These are phyloP conservation scores for Pseudisothecium myosuroides DNA, from an alignment of 225 moss, liverwort and hornwort genomes.

Conservation along the genomic window DNA sequence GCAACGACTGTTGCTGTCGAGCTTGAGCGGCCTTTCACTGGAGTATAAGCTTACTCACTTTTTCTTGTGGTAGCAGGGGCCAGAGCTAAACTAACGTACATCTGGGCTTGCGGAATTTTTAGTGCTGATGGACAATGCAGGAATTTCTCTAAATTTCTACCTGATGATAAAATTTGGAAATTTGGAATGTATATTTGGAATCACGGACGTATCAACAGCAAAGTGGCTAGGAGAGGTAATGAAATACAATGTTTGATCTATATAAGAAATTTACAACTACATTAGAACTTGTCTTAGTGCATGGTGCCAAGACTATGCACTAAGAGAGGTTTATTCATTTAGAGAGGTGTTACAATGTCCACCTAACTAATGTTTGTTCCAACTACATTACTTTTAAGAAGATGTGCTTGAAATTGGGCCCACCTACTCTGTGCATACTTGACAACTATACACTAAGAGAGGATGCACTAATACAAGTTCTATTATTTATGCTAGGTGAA, in stretches of 20 bases:
- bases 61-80: background rate
- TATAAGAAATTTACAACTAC: background rate
- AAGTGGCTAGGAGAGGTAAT: accelerated
- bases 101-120: background rate
- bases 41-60: background rate
- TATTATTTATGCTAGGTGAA: accelerated
- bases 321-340: too few species aligned
- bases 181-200: background rate
- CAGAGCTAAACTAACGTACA: background rate
- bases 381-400: too few species aligned
- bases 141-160: background rate
- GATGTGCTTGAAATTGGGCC: too few species aligned
- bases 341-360: too few species aligned
- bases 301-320: too few species aligned
- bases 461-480: too few species aligned
- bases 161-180: background rate
- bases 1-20: background rate
- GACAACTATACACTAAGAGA: too few species aligned
- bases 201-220: accelerated
- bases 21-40: background rate
- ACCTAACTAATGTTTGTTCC: too few species aligned
- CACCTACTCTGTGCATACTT: too few species aligned
- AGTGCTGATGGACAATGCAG: too few species aligned
- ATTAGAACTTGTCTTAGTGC: too few species aligned
- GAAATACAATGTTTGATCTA: background rate